Evolutionary conservation across 352 stramenopile genomes (phyloP).

Genomic region (Globisporangium megalacanthum): DNA sequence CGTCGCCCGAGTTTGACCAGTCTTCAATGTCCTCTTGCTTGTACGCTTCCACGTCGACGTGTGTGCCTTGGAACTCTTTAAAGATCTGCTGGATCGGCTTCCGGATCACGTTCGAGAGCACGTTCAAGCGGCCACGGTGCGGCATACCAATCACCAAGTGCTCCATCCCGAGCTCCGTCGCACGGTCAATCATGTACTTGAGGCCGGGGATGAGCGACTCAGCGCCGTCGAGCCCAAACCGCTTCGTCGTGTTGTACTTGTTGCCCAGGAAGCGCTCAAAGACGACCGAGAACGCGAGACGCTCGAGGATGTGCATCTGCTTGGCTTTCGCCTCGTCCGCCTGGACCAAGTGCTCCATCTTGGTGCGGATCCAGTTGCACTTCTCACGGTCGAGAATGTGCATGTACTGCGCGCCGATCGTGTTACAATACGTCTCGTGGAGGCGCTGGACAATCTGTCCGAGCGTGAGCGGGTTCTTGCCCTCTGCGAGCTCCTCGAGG

Average conservation of each 20-base stretch:
- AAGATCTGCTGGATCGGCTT: slow-evolving; percentile 96
- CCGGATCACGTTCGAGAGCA: slow-evolving; percentile 98
- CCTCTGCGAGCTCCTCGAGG: slow-evolving; percentile 29
- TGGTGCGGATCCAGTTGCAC: slow-evolving; percentile 97
- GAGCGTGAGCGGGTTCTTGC: slow-evolving; percentile 81
- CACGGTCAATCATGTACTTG: slow-evolving; percentile 93
- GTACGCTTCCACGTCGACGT: slow-evolving; percentile 91
- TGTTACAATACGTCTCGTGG: slow-evolving; percentile 94
- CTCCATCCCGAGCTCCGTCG: slow-evolving; percentile 94
- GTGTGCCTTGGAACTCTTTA: slow-evolving; percentile 89
- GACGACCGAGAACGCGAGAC: slow-evolving; percentile 84
- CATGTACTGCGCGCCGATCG: slow-evolving; percentile 98
- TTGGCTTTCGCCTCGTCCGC: slow-evolving; percentile 73
- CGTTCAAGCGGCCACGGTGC: slow-evolving; percentile 96
- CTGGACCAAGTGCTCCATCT: slow-evolving; percentile 76
- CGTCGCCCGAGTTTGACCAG: slow-evolving; percentile 86
- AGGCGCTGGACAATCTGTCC: slow-evolving; percentile 94
- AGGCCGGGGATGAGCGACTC: slow-evolving; percentile 96
- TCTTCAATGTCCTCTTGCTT: slow-evolving; percentile 81
- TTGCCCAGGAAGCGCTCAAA: slow-evolving; percentile 98
- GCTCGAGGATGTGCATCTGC: slow-evolving; percentile 72
- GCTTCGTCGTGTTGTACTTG: slow-evolving; percentile 94
- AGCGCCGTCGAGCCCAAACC: slow-evolving; percentile 97
- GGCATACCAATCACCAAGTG: slow-evolving; percentile 99
- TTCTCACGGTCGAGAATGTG: slow-evolving; percentile 95